Base-by-base conservation (phyloP, 306 rosid genomes). In the Dalbergia cochinchinensis region DNA sequence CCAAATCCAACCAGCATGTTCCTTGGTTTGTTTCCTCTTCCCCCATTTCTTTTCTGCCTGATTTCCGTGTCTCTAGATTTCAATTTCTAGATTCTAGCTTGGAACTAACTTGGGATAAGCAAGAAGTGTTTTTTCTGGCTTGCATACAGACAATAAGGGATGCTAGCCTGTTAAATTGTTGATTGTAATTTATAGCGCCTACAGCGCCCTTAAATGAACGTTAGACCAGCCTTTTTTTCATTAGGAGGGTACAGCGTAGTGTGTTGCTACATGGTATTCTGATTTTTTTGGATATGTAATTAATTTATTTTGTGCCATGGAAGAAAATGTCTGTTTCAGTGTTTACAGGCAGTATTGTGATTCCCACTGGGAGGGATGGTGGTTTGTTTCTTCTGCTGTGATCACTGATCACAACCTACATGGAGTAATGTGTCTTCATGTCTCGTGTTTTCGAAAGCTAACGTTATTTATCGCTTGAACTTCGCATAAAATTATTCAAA, bases 61-160 rank as follows among this genome's bases (percentile, higher is more conserved):
- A 19, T 41, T 72, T 54, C 48, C 44, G 16, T 35, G 9, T 47
- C n/a, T 13, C 11, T 11, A 15, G 69, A 45, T 72, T 54, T 73
- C 26, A 37, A 61, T 71, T 22, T 70, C 19, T 77, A 45, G 84
- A 66, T 20, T 55, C 63, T 68, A 69, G 82, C 34, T 73, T 54
- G 60, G 50, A 53, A 42, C 44, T 71, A 60, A 65, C 76, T 64
- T 20, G 22, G 19, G 80, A 80, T 42, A 59, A 59, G 54, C 39
- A 12, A 65, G 71, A 57, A 20, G 64, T 48, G 20, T 55, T 59
- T 42, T 44, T 59, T 19, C 20, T 31, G 18, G 71, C 73, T 68
- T 78, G 74, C 65, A 19, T 65, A 6, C 16, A 53, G 53, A 61
- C 80, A 48, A 14, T 59, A 15, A 48, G 1, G 48, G 20, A 5